Evolutionary conservation across 371 early-diverging fungal genomes (phyloP), one percentile per base, ranked within the genome.

Genomic region (Syncephalis fuscata): DNA sequence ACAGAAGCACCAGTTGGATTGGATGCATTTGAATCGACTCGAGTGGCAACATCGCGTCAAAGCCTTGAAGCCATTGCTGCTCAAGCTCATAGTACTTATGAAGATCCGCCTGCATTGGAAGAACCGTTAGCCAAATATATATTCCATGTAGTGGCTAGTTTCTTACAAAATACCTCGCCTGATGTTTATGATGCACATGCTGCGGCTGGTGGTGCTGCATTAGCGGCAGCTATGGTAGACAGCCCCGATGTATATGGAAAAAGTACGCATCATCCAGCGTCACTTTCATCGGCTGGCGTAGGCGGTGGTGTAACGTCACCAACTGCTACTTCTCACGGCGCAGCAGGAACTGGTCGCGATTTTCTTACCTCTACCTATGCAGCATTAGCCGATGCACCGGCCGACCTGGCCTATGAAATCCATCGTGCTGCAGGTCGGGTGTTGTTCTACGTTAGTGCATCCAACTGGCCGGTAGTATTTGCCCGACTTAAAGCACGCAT

Each of bases 391-490:
- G 32, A 32, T 32, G 32, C 32, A 32, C 32, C 32, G 32, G 21
- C 41, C 41, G 41, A 76, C 48, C 62, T 74, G 23, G 68, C 72
- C 10, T 55, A 64, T n/a, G 78, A 76, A 49, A 72, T 78, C 26
- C 75, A 73, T 52, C 73, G 73, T 44, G 69, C 76, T 5, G 85
- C 84, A 1, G 81, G 83, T 44, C 61, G 79, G 19, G 73, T 89
- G 23, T 60, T 87, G 3, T 78, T 80, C 49, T 86, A 79, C 58
- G 62, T 86, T 26, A 78, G 82, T 47, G 84, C 84, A 9, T 74
- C 79, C 23, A 89, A 87, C 60, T 89, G 90, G 90, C 54, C 58
- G 27, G 66, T 77, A 10, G 73, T 87, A 17, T 83, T 80, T 55
- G 56, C 67, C 2, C 73, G 77, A 45, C 73, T 86, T 39, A 80